Conservation (phyloP, 2,329 filamentous ascomycete genomes). For the Aureobasidium sp. region DNA sequence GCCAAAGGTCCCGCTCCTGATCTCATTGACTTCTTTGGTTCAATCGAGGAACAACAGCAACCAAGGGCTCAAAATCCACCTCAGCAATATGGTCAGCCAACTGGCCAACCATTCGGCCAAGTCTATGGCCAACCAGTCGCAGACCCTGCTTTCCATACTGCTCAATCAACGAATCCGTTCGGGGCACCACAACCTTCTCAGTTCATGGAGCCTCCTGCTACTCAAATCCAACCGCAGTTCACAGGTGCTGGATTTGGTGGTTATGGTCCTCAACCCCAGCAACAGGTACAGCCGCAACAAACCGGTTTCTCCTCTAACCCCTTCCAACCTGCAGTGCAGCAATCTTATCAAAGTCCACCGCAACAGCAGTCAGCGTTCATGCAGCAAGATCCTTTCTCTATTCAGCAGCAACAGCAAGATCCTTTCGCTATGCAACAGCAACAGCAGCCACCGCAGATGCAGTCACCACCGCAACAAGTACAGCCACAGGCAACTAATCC, state of each 20-base stretch:
- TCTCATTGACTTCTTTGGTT: constrained; percentile 90
- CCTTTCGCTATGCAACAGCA: constrained; percentile 30
- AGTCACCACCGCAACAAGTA: constrained; percentile 29
- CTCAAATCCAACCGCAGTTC: constrained; percentile 52
- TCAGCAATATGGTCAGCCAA: constrained; percentile 28
- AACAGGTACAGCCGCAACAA: constrained; percentile 18
- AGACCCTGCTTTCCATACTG: constrained; percentile 20
- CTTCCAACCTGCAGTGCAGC: constrained; percentile 8
- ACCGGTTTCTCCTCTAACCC: constrained; percentile 37
- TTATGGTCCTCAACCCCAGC: constrained; percentile 63
- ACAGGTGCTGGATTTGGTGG: constrained; percentile 80
- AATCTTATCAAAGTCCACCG: not conserved
- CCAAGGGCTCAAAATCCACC: constrained; percentile 37
- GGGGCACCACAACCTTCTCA: constrained; percentile 34
- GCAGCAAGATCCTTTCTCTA: not conserved
- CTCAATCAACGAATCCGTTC: constrained; percentile 34
- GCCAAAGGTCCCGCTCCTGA: constrained; percentile 63
- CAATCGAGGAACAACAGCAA: constrained; percentile 83
- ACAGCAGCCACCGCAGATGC: constrained; percentile 33
- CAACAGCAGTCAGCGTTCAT: constrained; percentile 6
- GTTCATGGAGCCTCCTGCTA: constrained; percentile 28
- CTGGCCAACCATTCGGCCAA: constrained; percentile 37
- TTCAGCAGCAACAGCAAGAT: constrained; percentile 47
- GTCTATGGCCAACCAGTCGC: constrained; percentile 26
- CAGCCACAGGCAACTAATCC: constrained; percentile 72